A percentile compares a stretch with the other conserved stretches of the same genome.
phyloP scores from a whole-genome alignment of 2,329 filamentous ascomycete genomes.

The Alternaria sp. region DNA sequence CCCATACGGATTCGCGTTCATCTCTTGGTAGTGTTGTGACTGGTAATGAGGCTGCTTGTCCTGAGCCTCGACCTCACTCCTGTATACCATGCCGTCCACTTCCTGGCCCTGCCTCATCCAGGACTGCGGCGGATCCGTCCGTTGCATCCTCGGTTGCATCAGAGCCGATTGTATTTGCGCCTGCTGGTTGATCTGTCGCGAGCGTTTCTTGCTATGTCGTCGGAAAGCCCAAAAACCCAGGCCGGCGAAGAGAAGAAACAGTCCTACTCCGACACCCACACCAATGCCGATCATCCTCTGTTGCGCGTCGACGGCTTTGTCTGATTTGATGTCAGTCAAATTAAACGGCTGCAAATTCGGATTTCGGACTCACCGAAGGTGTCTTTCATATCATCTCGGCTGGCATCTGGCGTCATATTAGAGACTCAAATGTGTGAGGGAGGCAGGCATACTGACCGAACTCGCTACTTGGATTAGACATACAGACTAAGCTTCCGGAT shows the following conservation, averaged over 20 bases:
- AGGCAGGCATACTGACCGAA: neutral
- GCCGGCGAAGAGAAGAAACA: constrained; percentile 1
- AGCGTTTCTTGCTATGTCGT: constrained; percentile 4
- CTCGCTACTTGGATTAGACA: neutral
- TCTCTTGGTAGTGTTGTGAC: neutral
- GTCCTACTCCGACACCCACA: neutral
- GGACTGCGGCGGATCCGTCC: neutral
- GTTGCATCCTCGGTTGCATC: neutral
- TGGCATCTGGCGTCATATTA: neutral
- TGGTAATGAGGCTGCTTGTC: neutral
- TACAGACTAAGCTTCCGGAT: neutral
- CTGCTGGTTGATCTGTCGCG: constrained; percentile 5
- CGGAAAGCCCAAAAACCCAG: neutral
- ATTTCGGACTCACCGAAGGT: neutral
- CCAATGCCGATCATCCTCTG: neutral
- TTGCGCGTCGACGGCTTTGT: neutral
- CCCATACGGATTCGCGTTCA: neutral
- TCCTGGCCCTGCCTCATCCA: neutral
- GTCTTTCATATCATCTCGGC: neutral
- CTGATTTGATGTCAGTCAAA: neutral
- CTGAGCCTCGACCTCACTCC: constrained; percentile 1
- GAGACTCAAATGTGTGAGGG: neutral
- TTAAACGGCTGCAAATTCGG: neutral
- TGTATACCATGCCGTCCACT: constrained; percentile 3
- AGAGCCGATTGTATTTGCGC: neutral